Evolutionary conservation across 371 early-diverging fungal genomes (phyloP).

Genomic region (Blakeslea trispora): DNA sequence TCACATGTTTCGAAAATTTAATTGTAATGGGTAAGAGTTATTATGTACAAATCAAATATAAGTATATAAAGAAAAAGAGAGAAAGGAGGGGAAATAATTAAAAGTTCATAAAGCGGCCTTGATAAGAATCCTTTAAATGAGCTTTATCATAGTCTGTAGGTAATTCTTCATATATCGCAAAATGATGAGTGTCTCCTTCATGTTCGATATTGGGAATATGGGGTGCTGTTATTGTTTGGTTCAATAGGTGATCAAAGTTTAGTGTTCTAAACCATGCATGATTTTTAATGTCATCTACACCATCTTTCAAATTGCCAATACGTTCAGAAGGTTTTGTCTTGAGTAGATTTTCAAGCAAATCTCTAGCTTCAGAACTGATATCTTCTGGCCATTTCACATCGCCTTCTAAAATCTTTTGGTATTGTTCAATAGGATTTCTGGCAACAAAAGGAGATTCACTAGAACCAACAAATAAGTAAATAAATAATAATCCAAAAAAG

Average conservation of each 20-base stretch:
- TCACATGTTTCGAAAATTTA: too few relatives aligned
- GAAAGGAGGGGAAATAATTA: constrained; percentile 4
- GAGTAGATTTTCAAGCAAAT: constrained; percentile 81
- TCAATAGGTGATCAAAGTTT: constrained; percentile 61
- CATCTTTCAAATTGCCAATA: constrained; percentile 43
- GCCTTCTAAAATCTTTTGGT: constrained; percentile 87
- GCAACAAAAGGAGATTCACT: constrained; percentile 33
- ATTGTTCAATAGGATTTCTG: constrained; percentile 79
- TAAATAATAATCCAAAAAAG: background rate
- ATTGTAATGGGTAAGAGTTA: too few relatives aligned
- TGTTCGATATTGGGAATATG: constrained; percentile 73
- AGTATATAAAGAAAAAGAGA: too few relatives aligned
- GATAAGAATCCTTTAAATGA: constrained; percentile 23
- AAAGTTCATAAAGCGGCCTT: constrained; percentile 29
- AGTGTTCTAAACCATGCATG: constrained; percentile 74
- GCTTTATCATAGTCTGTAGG: constrained; percentile 49
- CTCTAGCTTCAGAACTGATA: constrained; percentile 82
- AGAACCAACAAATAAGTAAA: constrained; percentile 37
- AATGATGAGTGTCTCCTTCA: constrained; percentile 91
- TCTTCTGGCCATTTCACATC: constrained; percentile 74
- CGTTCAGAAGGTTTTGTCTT: constrained; percentile 81
- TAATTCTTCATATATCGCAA: constrained; percentile 87
- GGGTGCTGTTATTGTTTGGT: constrained; percentile 61
- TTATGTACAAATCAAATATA: too few relatives aligned
- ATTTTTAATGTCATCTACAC: constrained; percentile 78